These are phyloP conservation scores for Puya raimondii DNA, from an alignment of 176 grass and related monocot species.

Conservation along the genomic window DNA sequence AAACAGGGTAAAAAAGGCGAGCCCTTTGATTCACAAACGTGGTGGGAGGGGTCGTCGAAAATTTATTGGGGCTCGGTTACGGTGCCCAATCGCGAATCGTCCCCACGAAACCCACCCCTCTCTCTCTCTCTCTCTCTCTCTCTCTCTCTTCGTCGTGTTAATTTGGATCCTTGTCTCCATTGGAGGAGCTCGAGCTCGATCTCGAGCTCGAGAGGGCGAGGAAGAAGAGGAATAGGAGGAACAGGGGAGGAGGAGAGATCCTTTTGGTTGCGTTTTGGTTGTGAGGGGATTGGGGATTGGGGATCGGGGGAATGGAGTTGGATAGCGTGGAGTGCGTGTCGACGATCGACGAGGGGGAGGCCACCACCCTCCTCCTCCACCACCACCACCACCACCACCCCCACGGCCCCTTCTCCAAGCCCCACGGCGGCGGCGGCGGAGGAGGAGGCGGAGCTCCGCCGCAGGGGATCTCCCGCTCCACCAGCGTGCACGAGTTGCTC, in stretches of 20 bases:
- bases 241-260: background rate
- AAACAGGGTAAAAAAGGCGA: too few species aligned
- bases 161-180: background rate
- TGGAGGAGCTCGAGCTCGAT: background rate
- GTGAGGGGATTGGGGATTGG: background rate
- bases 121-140: background rate
- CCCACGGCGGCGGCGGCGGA: background rate
- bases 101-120: constrained; percentile 1
- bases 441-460: background rate
- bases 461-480: background rate
- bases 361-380: background rate
- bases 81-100: background rate
- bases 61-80: too few species aligned
- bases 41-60: too few species aligned
- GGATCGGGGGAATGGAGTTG: background rate
- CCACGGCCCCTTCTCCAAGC: background rate
- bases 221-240: background rate
- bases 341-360: background rate
- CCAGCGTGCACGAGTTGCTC: constrained; percentile 3
- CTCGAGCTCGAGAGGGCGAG: background rate
- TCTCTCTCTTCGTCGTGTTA: background rate
- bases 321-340: constrained; percentile 8
- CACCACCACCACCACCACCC: background rate
- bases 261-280: background rate
- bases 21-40: too few species aligned